Evolutionary conservation across 345 rosid species (phyloP).

Genomic region (Camelina neglecta): DNA sequence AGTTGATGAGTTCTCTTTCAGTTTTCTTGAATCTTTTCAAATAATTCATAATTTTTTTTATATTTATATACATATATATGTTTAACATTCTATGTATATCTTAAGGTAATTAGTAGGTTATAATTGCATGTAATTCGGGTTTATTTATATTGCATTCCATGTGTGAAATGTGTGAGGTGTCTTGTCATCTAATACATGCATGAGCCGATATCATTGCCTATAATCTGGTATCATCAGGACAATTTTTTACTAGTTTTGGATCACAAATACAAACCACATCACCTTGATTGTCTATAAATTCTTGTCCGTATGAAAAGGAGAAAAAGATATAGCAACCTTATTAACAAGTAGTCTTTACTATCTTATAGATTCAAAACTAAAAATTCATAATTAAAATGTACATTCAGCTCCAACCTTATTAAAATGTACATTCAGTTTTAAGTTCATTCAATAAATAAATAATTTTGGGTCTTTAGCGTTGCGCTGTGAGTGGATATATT

Average conservation of each 20-base stretch:
- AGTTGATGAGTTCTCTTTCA: constrained; percentile 27
- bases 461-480: too few relatives aligned
- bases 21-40: background rate
- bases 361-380: too few relatives aligned
- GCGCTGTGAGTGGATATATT: too few relatives aligned
- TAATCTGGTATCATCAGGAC: background rate
- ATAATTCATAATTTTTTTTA: background rate
- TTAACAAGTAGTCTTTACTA: too few relatives aligned
- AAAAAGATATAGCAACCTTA: too few relatives aligned
- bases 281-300: background rate
- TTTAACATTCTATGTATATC: too few relatives aligned
- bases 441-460: too few relatives aligned
- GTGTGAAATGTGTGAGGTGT: too few relatives aligned
- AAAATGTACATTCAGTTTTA: too few relatives aligned
- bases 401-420: too few relatives aligned
- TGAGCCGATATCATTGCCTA: constrained; percentile 3
- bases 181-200: background rate
- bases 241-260: background rate
- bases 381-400: too few relatives aligned
- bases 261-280: background rate
- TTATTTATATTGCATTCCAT: background rate
- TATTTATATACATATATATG: too few relatives aligned
- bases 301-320: background rate
- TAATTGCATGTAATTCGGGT: background rate
- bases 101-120: background rate